Conservation (phyloP, 2,329 filamentous ascomycete species). For the Didymella arachidicola region DNA sequence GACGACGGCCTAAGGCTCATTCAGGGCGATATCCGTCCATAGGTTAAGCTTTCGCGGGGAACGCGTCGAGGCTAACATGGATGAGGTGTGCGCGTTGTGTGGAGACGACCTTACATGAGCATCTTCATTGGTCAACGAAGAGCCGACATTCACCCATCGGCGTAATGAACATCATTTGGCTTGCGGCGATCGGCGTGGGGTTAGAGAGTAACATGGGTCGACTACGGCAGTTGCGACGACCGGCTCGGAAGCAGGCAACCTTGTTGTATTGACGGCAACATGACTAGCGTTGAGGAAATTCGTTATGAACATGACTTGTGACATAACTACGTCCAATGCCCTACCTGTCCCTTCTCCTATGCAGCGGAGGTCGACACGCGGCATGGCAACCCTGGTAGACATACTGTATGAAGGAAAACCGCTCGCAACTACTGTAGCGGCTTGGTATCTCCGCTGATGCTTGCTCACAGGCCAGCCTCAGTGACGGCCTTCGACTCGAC, state of each 20-base stretch:
- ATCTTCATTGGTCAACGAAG: conserved; percentile 8
- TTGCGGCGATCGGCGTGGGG: conserved; percentile 12
- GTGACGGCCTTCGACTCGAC: neutral
- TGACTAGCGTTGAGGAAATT: conserved; percentile 1
- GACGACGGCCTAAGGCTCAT: conserved; percentile 6
- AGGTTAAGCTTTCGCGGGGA: conserved; percentile 18
- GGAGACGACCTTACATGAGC: neutral
- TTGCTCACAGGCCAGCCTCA: neutral
- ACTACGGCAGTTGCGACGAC: conserved; percentile 17
- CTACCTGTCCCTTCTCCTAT: neutral
- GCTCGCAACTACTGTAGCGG: neutral
- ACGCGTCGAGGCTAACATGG: conserved; percentile 7
- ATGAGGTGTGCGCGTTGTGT: conserved; percentile 4
- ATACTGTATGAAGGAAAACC: neutral
- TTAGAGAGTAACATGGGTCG: conserved; percentile 4
- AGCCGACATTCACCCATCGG: conserved; percentile 18
- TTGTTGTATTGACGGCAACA: neutral
- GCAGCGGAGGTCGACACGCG: neutral
- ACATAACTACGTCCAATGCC: neutral
- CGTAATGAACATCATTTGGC: conserved; percentile 1
- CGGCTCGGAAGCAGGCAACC: neutral
- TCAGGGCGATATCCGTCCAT: conserved; percentile 1
- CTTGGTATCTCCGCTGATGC: neutral
- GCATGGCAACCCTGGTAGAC: neutral
- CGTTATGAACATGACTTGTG: conserved; percentile 1